A percentile compares a stretch with the other conserved stretches of the same genome.
Conservation (phyloP, 257 asterid genomes). For the Solanum chaucha region DNA sequence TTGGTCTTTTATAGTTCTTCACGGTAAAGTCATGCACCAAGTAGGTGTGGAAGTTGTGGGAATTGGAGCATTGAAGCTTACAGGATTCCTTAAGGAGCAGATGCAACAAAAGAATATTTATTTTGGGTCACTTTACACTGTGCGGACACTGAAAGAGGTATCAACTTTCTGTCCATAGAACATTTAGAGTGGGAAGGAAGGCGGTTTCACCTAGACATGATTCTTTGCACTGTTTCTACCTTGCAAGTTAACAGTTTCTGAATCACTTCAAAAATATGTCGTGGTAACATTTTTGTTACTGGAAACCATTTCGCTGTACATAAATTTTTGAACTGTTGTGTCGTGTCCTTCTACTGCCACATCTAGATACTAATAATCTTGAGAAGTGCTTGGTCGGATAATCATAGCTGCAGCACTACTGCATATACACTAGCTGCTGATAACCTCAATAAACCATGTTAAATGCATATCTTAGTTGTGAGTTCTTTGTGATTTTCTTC, state of each 20-base stretch:
- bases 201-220: background rate
- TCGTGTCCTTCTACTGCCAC: background rate
- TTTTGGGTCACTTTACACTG: conserved; percentile 81
- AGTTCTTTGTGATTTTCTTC: background rate
- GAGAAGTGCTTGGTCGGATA: background rate
- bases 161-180: background rate
- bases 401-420: background rate
- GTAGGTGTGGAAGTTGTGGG: conserved; percentile 86
- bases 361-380: background rate
- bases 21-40: conserved; percentile 76
- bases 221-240: background rate
- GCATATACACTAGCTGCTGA: background rate
- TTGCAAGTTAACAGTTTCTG: background rate
- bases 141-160: conserved; percentile 92
- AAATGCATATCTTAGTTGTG: background rate
- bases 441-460: background rate
- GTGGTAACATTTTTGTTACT: background rate
- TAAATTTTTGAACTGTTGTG: background rate
- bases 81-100: conserved; percentile 80
- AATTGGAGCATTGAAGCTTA: conserved; percentile 88
- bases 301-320: background rate
- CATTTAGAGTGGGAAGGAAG: background rate
- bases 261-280: background rate
- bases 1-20: conserved; percentile 40
- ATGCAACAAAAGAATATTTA: conserved; percentile 70